Conservation (phyloP, 2,329 filamentous ascomycete species). For the Cryoendolithus antarcticus region DNA sequence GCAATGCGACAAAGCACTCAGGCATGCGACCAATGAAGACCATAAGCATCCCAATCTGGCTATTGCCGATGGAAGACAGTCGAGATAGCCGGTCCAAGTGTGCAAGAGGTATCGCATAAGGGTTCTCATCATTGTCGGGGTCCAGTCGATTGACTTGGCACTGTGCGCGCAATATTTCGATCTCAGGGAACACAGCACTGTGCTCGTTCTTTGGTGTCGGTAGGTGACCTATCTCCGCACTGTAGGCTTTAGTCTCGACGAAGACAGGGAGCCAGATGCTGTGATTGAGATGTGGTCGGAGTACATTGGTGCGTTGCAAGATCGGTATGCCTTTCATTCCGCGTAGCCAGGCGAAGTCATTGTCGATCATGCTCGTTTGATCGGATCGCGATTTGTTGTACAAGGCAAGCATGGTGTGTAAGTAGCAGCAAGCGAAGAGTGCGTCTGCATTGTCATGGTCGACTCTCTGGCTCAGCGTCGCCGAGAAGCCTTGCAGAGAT, state of each 20-base stretch:
- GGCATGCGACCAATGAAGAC: constrained; percentile 5
- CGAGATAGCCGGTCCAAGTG: constrained; percentile 1
- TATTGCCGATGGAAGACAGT: constrained; percentile 1
- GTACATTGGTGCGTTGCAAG: constrained; percentile 4
- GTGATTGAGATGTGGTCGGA: constrained; percentile 2
- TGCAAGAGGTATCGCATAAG: constrained; percentile 3
- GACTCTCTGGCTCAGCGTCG: constrained; percentile 5
- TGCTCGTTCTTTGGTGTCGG: background rate
- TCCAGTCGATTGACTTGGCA: background rate
- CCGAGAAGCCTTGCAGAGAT: constrained; percentile 8
- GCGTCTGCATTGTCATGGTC: constrained; percentile 8
- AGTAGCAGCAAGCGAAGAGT: constrained; percentile 6
- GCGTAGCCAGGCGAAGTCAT: constrained; percentile 3
- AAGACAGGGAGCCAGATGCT: constrained; percentile 5
- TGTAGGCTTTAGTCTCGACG: constrained; percentile 2
- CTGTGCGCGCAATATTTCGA: constrained; percentile 1
- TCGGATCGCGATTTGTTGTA: constrained; percentile 2
- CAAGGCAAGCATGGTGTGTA: constrained; percentile 4
- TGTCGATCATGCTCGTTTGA: constrained; percentile 1
- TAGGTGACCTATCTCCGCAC: constrained; percentile 1
- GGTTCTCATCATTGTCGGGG: constrained; percentile 1
- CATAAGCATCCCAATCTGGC: constrained; percentile 4
- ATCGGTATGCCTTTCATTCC: constrained; percentile 5
- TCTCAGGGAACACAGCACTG: background rate
- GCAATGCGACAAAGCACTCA: constrained; percentile 1